Evolutionary conservation across 352 stramenopile genomes (phyloP).

Genomic region (Phytophthora agathidicida): DNA sequence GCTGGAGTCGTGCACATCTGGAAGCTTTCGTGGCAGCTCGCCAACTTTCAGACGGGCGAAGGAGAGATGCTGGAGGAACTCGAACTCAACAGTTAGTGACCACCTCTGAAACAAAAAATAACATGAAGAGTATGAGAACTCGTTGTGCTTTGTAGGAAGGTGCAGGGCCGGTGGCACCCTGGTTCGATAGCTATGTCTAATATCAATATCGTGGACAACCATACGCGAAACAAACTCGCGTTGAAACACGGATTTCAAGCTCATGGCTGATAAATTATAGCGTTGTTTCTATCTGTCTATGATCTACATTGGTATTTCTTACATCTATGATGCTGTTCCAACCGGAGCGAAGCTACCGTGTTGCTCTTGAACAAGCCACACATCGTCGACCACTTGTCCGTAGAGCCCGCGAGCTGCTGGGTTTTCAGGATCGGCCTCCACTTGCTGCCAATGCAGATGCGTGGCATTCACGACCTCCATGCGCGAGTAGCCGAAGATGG

Average conservation of each 20-base stretch:
- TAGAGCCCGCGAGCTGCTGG: slow-evolving; percentile 74
- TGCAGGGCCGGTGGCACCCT: too few relatives aligned
- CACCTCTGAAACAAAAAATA: too few relatives aligned
- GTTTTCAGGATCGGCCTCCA: slow-evolving; percentile 84
- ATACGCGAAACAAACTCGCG: too few relatives aligned
- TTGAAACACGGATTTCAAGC: too few relatives aligned
- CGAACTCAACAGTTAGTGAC: slow-evolving; percentile 28
- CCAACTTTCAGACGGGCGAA: slow-evolving; percentile 80
- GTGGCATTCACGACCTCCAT: slow-evolving; percentile 87
- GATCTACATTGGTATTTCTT: slow-evolving; percentile 1
- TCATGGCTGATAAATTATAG: slow-evolving; percentile 12
- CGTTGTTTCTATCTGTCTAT: not conserved
- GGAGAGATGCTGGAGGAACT: slow-evolving; percentile 55
- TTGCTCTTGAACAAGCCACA: slow-evolving; percentile 90
- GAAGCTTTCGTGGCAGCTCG: slow-evolving; percentile 85
- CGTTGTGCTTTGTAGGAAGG: too few relatives aligned
- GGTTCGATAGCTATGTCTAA: too few relatives aligned
- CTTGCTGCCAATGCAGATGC: slow-evolving; percentile 90
- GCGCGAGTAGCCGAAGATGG: slow-evolving; percentile 87
- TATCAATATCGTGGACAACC: too few relatives aligned
- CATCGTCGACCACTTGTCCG: slow-evolving; percentile 85
- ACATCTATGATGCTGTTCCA: slow-evolving; percentile 12
- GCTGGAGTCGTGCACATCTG: slow-evolving; percentile 75
- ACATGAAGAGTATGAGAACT: too few relatives aligned
- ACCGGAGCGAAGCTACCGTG: slow-evolving; percentile 85